Conservation (phyloP, 225 moss, liverwort and hornwort genomes). For the Climacium dendroides region DNA sequence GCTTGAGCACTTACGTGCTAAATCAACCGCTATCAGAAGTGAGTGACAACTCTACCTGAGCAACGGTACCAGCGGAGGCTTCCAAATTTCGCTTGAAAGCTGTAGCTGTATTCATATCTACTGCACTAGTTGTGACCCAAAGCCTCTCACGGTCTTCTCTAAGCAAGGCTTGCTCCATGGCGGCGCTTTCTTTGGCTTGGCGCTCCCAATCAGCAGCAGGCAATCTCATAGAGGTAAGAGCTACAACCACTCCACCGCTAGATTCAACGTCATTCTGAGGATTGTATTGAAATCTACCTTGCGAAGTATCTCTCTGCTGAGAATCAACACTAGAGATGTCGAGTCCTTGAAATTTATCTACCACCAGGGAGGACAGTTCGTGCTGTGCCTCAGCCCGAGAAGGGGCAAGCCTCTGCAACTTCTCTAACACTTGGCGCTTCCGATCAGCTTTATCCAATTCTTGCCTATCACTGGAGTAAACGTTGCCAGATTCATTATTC, state of each 20-base stretch:
- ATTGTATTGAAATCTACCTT: not conserved
- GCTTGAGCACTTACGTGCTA: not conserved
- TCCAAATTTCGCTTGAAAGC: slow-evolving; percentile 37
- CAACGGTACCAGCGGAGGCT: slow-evolving; percentile 21
- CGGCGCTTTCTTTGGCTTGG: slow-evolving; percentile 31
- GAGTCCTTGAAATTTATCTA: slow-evolving; percentile 16
- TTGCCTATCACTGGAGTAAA: slow-evolving; percentile 1
- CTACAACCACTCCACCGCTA: slow-evolving; percentile 1
- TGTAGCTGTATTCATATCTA: slow-evolving; percentile 30
- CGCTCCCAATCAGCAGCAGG: slow-evolving; percentile 53
- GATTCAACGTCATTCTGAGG: not conserved
- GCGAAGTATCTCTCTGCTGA: not conserved
- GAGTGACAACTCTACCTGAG: slow-evolving; percentile 13
- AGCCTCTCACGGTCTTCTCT: slow-evolving; percentile 54
- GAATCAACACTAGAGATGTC: slow-evolving; percentile 7
- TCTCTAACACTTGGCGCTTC: slow-evolving; percentile 30
- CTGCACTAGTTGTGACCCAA: slow-evolving; percentile 31
- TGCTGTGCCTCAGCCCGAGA: slow-evolving; percentile 23
- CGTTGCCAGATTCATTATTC: not conserved
- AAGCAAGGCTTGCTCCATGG: slow-evolving; percentile 49
- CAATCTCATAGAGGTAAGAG: not conserved
- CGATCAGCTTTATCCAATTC: slow-evolving; percentile 22
- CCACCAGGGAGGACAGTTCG: not conserved
- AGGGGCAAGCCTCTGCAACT: slow-evolving; percentile 36
- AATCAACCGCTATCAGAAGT: not conserved